Evolutionary conservation across 495 filamentous ascomycete genomes (phyloP).

Genomic region (Trichoderma parareesei): DNA sequence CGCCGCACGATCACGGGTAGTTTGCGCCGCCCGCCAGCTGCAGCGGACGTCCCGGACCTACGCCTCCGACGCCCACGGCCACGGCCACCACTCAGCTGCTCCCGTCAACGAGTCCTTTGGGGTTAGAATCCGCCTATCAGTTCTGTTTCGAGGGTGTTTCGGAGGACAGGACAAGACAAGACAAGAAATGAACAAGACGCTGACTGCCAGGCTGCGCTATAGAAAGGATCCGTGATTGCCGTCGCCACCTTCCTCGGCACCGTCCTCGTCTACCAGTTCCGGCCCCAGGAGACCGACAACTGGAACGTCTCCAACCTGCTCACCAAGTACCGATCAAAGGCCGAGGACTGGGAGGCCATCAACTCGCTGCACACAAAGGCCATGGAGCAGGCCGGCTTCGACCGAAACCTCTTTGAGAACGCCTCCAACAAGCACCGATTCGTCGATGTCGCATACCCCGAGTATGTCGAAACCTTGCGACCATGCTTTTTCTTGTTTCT

Average conservation of each 20-base stretch:
- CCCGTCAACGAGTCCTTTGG: constrained; percentile 35
- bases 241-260: constrained; percentile 25
- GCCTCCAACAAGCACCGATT: constrained; percentile 22
- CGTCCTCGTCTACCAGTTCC: constrained; percentile 30
- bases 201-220: background rate
- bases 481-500: background rate
- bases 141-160: too few relatives aligned
- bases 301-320: constrained; percentile 27
- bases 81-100: constrained; percentile 25
- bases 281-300: constrained; percentile 35
- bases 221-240: constrained; percentile 34
- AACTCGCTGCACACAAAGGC: constrained; percentile 32
- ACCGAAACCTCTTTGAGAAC: constrained; percentile 35
- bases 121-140: constrained; percentile 23
- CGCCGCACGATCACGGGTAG: constrained; percentile 36
- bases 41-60: constrained; percentile 31
- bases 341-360: constrained; percentile 31
- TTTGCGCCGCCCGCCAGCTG: constrained; percentile 27
- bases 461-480: constrained; percentile 29
- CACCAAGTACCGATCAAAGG: constrained; percentile 26
- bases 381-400: constrained; percentile 40
- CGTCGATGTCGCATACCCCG: constrained; percentile 37
- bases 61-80: constrained; percentile 29
- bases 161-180: background rate
- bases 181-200: constrained; percentile 5